Evolutionary conservation across 2,329 filamentous ascomycete species (phyloP).

Genomic region (Talaromyces islandicus): DNA sequence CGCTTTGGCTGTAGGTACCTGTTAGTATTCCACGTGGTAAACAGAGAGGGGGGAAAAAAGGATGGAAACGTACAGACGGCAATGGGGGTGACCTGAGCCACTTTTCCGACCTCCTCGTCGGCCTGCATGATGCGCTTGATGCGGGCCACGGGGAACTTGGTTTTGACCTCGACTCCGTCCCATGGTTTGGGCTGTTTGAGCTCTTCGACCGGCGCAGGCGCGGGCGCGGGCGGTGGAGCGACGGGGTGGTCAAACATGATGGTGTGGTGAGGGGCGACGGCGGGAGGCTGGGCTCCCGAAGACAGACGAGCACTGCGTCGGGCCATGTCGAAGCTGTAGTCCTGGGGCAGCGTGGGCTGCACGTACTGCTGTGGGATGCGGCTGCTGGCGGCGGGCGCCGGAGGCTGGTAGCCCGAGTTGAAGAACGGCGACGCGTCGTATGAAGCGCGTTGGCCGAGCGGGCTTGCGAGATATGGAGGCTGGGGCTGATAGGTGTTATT

Average conservation of each 20-base stretch:
- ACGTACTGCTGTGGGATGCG: slow-evolving; percentile 31
- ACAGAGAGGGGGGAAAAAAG: background rate
- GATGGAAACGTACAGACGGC: slow-evolving; percentile 61
- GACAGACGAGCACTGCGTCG: slow-evolving; percentile 34
- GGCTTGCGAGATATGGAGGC: slow-evolving; percentile 25
- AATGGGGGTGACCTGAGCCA: slow-evolving; percentile 93
- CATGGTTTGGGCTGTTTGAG: slow-evolving; percentile 22
- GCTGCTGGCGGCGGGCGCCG: slow-evolving; percentile 16
- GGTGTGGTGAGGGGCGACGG: slow-evolving; percentile 2
- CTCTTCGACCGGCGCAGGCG: slow-evolving; percentile 16
- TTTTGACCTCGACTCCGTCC: slow-evolving; percentile 69
- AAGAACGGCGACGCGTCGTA: slow-evolving; percentile 45
- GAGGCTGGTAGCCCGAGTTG: slow-evolving; percentile 29
- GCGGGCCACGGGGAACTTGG: slow-evolving; percentile 91
- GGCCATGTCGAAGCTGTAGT: slow-evolving; percentile 32
- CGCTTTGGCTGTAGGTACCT: slow-evolving; percentile 62
- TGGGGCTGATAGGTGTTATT: slow-evolving; percentile 23
- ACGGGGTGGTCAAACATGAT: slow-evolving; percentile 11
- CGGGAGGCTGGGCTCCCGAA: slow-evolving; percentile 15
- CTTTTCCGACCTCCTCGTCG: slow-evolving; percentile 96
- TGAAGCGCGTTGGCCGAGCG: slow-evolving; percentile 33
- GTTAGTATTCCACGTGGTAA: background rate
- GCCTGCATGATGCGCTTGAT: slow-evolving; percentile 99
- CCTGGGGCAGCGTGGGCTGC: slow-evolving; percentile 22
- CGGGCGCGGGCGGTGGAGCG: slow-evolving; percentile 12